Conservation (phyloP, 2,329 filamentous ascomycete species). For the Alternaria conjuncta region DNA sequence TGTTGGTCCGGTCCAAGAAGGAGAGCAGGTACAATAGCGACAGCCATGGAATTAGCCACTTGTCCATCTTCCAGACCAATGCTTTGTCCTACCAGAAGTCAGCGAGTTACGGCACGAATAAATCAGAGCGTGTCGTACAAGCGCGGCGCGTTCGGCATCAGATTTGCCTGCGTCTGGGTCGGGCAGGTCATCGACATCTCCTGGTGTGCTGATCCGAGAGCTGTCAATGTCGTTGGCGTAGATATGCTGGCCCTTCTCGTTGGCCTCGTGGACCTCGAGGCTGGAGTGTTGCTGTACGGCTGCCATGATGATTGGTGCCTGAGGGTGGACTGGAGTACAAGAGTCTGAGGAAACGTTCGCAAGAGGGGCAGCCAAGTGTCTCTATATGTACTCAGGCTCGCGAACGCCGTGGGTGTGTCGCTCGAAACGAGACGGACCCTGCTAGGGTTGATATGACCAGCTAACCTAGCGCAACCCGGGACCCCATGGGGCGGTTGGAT, state of each 20-base stretch:
- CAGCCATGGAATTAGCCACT: conserved; percentile 50
- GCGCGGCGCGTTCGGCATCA: conserved; percentile 41
- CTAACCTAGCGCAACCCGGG: conserved; percentile 25
- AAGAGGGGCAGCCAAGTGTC: conserved; percentile 26
- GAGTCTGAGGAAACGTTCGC: conserved; percentile 22
- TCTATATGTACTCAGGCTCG: conserved; percentile 40
- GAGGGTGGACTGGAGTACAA: conserved; percentile 18
- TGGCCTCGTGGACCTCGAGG: conserved; percentile 23
- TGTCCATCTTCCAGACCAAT: conserved; percentile 52
- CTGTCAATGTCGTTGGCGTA: conserved; percentile 38
- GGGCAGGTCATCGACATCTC: conserved; percentile 42
- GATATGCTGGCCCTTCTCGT: conserved; percentile 32
- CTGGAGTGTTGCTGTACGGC: conserved; percentile 35
- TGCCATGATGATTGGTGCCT: conserved; percentile 34
- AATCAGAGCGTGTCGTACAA: conserved; percentile 26
- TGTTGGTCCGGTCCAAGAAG: conserved; percentile 48
- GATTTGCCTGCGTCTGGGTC: conserved; percentile 45
- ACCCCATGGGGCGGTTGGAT: conserved; percentile 48
- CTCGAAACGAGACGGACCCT: conserved; percentile 14
- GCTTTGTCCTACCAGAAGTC: conserved; percentile 40
- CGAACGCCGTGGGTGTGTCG: conserved; percentile 12
- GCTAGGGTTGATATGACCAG: conserved; percentile 22
- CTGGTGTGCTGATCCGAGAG: conserved; percentile 30
- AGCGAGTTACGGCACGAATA: conserved; percentile 10
- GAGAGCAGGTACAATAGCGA: conserved; percentile 52